Evolutionary conservation across 75 land plant species (phyloP).

Genomic region (Selaginella tamariscina): DNA sequence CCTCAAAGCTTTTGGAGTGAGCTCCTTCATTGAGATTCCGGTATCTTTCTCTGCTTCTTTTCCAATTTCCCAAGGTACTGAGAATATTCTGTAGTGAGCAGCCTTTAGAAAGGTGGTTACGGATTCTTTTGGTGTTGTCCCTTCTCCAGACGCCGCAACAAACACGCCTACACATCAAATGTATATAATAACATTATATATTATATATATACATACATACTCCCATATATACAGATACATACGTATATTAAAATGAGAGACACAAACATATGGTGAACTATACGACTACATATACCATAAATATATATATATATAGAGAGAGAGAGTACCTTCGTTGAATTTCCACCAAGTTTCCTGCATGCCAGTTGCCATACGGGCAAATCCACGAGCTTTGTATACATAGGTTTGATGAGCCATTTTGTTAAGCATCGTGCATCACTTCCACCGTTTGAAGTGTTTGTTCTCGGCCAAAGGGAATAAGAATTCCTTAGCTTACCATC

Average conservation of each 20-base stretch:
- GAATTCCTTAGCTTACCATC: constrained; percentile 34
- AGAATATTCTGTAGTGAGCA: constrained; percentile 86
- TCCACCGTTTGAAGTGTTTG: constrained; percentile 26
- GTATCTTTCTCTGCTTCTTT: constrained; percentile 61
- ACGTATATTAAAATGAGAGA: no score
- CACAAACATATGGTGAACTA: no score
- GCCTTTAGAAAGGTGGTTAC: constrained; percentile 82
- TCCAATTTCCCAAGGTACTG: constrained; percentile 81
- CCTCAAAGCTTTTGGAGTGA: constrained; percentile 84
- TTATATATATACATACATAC: no score
- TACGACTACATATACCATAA: no score
- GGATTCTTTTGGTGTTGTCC: constrained; percentile 48
- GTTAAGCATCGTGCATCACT: constrained; percentile 49
- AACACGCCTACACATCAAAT: no score
- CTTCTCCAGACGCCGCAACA: constrained; percentile 50
- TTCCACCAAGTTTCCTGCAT: constrained; percentile 58
- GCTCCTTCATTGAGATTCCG: constrained; percentile 52
- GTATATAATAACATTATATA: no score
- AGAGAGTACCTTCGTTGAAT: constrained; percentile 76
- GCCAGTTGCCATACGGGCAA: constrained; percentile 93
- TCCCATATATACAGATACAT: no score
- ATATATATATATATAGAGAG: no score
- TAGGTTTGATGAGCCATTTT: constrained; percentile 68
- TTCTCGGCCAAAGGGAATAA: constrained; percentile 84
- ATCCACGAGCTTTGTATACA: constrained; percentile 64